Conservation (phyloP, 2,329 filamentous ascomycete genomes). For the Trichoderma atroviride region DNA sequence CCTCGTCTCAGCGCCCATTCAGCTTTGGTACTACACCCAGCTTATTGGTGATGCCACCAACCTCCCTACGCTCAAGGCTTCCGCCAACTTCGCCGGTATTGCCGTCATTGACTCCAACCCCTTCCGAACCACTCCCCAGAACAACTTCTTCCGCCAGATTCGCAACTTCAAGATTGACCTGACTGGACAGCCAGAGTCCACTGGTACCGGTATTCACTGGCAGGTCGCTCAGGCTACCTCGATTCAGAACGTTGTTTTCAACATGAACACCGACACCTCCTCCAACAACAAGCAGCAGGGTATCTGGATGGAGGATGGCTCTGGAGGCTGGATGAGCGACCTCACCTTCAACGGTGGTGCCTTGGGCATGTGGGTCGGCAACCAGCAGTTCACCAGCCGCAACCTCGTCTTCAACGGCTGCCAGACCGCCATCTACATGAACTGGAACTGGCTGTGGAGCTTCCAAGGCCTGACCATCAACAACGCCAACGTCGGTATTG, state of each 20-base stretch:
- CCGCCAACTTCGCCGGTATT: constrained; percentile 75
- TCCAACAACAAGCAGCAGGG: constrained; percentile 70
- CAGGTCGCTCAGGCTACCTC: constrained; percentile 83
- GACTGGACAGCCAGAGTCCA: constrained; percentile 61
- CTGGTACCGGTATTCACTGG: constrained; percentile 78
- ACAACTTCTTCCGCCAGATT: constrained; percentile 82
- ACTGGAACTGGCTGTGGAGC: constrained; percentile 90
- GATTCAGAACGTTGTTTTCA: constrained; percentile 79
- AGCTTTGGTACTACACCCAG: constrained; percentile 92
- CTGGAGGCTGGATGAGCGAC: constrained; percentile 81
- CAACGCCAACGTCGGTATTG: constrained; percentile 73
- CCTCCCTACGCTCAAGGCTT: constrained; percentile 74
- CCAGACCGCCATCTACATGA: constrained; percentile 82
- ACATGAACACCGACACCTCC: constrained; percentile 70
- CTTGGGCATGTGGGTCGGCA: constrained; percentile 78
- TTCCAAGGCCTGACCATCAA: constrained; percentile 77
- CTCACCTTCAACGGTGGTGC: constrained; percentile 81
- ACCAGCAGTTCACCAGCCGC: constrained; percentile 84
- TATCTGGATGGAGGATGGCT: constrained; percentile 84
- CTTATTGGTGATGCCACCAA: constrained; percentile 78
- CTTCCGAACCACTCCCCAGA: constrained; percentile 81
- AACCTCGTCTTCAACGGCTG: constrained; percentile 82
- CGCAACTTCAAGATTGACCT: constrained; percentile 82
- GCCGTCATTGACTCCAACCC: constrained; percentile 88
- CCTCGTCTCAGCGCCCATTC: constrained; percentile 73